phyloP scores from a whole-genome alignment of 805 yeast species.

The Cyberlindnera galapagoensis region DNA sequence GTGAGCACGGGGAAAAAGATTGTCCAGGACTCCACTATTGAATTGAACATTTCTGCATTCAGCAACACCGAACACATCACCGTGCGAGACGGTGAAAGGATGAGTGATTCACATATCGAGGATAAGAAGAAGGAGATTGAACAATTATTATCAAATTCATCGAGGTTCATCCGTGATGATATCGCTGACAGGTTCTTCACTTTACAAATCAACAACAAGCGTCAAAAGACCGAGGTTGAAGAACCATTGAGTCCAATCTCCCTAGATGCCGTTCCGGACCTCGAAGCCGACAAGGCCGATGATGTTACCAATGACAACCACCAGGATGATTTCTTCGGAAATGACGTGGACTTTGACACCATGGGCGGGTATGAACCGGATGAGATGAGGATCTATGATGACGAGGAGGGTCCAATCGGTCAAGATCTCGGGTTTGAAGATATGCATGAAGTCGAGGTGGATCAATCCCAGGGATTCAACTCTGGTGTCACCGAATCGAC shows the following conservation, averaged over 20 bases:
- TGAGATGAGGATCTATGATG: constrained; percentile 26
- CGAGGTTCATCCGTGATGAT: constrained; percentile 12
- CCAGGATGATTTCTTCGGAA: constrained; percentile 11
- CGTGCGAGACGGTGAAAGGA: background rate
- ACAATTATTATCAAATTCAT: constrained; percentile 9
- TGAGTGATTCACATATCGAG: background rate
- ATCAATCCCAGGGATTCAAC: constrained; percentile 12
- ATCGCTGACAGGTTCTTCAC: constrained; percentile 13
- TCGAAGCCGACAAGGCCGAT: constrained; percentile 10
- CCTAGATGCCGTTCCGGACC: constrained; percentile 16
- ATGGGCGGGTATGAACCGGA: too few relatives aligned
- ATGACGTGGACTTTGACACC: constrained; percentile 26
- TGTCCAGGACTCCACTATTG: constrained; percentile 20
- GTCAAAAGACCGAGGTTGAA: constrained; percentile 18
- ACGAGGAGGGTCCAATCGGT: constrained; percentile 6
- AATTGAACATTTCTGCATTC: constrained; percentile 19
- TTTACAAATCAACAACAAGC: constrained; percentile 13
- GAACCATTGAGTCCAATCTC: constrained; percentile 10
- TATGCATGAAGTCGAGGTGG: constrained; percentile 18
- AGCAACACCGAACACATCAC: constrained; percentile 13
- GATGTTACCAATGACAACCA: constrained; percentile 1
- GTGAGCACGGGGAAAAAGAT: constrained; percentile 14
- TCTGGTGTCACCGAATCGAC: constrained; percentile 42
- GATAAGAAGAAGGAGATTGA: constrained; percentile 18
- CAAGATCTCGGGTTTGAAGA: constrained; percentile 9